phyloP scores from a whole-genome alignment of 1,139 yeast species.

The Zygosaccharomyces pseudobailii region DNA sequence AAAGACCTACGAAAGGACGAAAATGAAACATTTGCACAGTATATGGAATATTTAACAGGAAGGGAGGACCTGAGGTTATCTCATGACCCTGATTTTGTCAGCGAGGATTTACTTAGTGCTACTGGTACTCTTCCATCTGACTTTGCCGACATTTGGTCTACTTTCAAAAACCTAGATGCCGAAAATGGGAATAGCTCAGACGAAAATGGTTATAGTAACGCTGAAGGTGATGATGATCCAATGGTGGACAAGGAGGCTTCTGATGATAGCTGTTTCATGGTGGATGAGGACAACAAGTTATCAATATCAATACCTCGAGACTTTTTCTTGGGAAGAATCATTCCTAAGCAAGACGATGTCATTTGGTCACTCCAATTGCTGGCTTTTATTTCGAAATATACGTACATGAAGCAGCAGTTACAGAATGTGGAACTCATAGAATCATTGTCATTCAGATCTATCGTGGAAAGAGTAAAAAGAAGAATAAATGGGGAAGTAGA shows the following conservation, averaged over 20 bases:
- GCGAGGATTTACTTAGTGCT: conserved; percentile 15
- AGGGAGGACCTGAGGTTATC: conserved; percentile 16
- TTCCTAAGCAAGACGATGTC: conserved; percentile 89
- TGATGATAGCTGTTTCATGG: conserved; percentile 15
- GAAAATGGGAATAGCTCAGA: background rate
- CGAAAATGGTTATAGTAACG: conserved; percentile 3
- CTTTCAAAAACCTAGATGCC: conserved; percentile 1
- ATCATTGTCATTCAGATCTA: conserved; percentile 35
- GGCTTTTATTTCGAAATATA: conserved; percentile 90
- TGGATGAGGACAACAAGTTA: conserved; percentile 15
- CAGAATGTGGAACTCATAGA: conserved; percentile 66
- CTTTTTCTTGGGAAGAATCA: conserved; percentile 69
- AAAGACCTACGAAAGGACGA: conserved; percentile 15
- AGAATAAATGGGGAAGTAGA: conserved; percentile 5
- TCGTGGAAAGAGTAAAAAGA: conserved; percentile 22
- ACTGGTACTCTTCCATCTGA: conserved; percentile 20
- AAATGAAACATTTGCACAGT: conserved; percentile 20
- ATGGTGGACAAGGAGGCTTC: conserved; percentile 1
- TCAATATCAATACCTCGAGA: conserved; percentile 48
- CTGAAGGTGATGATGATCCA: conserved; percentile 1
- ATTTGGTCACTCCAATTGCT: conserved; percentile 88
- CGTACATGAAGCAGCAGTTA: conserved; percentile 66
- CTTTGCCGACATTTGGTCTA: conserved; percentile 22
- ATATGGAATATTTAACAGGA: conserved; percentile 18
- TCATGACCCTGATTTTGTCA: conserved; percentile 11